phyloP scores from a whole-genome alignment of 225 moss, liverwort and hornwort species.

The Marchantia paleacea region DNA sequence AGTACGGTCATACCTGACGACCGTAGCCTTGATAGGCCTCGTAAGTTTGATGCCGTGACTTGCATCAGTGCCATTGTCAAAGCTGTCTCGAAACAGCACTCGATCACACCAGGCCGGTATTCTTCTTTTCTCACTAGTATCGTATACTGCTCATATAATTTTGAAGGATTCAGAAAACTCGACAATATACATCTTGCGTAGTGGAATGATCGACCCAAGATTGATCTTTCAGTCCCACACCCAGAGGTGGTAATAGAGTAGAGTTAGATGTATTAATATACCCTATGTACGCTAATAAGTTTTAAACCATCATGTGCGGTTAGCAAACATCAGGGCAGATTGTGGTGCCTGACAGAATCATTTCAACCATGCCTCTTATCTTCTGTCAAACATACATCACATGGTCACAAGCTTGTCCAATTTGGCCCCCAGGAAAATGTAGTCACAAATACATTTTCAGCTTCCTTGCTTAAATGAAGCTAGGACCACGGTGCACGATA shows the following conservation, averaged over 20 bases:
- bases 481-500: not conserved
- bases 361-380: no score
- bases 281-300: no score
- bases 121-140: conserved; percentile 95
- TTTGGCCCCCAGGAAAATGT: not conserved
- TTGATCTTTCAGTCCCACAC: no score
- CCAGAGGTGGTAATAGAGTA: no score
- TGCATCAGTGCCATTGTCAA: conserved; percentile 48
- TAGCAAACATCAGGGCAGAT: no score
- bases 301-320: no score
- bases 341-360: no score
- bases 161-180: not conserved
- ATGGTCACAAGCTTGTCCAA: not conserved
- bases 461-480: not conserved
- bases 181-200: not conserved
- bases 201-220: not conserved
- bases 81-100: conserved; percentile 94
- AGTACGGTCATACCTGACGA: conserved; percentile 45
- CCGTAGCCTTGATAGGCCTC: conserved; percentile 72
- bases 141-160: conserved; percentile 56
- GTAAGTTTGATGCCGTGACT: conserved; percentile 50
- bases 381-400: not conserved
- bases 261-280: no score
- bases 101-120: conserved; percentile 96
- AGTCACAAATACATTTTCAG: not conserved